Percentiles rank a stretch among this genome's conserved stretches.
phyloP scores from a whole-genome alignment of 2,329 filamentous ascomycete genomes.

The Mycosphaerella sp. region DNA sequence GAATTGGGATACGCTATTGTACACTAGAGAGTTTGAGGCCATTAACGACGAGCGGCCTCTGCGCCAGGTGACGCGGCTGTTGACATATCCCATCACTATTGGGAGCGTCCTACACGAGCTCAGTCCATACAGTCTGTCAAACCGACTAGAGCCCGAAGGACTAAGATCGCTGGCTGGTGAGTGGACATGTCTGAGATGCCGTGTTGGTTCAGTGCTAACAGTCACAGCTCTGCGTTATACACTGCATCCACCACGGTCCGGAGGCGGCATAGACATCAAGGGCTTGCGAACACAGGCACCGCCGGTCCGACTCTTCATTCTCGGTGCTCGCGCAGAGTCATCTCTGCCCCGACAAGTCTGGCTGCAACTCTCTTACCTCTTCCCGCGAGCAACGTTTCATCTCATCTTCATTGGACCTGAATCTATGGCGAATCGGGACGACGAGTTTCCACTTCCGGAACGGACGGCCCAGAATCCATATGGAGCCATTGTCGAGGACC shows the following conservation, averaged over 20 bases:
- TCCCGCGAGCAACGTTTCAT: constrained; percentile 86
- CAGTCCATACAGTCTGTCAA: constrained; percentile 81
- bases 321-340: constrained; percentile 94
- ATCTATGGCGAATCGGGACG: constrained; percentile 88
- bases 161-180: constrained; percentile 88
- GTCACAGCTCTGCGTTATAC: constrained; percentile 77
- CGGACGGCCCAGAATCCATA: constrained; percentile 84
- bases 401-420: constrained; percentile 93
- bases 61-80: constrained; percentile 83
- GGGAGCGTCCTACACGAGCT: constrained; percentile 89
- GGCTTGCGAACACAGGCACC: constrained; percentile 78
- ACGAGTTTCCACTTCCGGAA: constrained; percentile 83
- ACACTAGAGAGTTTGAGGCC: constrained; percentile 83
- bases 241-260: constrained; percentile 76
- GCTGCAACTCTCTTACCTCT: constrained; percentile 89
- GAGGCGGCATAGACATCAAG: constrained; percentile 67
- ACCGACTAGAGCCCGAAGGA: constrained; percentile 77
- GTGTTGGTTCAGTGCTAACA: constrained; percentile 15
- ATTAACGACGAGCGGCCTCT: constrained; percentile 86
- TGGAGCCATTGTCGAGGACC: constrained; percentile 87
- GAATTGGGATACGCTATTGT: constrained; percentile 97
- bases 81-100: constrained; percentile 91
- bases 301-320: constrained; percentile 82
- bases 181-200: constrained; percentile 31
- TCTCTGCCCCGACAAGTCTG: constrained; percentile 90